Conservation (phyloP, 208 protist genomes). For the Trypanosoma mega region DNA sequence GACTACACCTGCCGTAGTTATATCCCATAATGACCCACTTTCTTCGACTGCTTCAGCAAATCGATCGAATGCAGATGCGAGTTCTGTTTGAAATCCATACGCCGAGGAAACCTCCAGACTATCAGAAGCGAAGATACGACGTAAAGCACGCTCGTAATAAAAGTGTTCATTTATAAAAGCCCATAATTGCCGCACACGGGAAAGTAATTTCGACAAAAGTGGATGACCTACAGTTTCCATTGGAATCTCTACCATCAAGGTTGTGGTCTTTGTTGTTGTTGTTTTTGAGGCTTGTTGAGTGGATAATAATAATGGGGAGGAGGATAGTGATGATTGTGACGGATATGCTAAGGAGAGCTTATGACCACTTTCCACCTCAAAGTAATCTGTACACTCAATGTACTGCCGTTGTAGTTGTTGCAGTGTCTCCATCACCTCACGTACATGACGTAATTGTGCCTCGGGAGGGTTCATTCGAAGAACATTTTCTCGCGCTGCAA, state of each 20-base stretch:
- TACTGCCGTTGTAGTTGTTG: conserved; percentile 48
- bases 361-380: conserved; percentile 31
- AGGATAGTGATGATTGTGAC: conserved; percentile 17
- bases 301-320: conserved; percentile 10
- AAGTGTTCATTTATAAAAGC: conserved; percentile 32
- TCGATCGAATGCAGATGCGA: conserved; percentile 48
- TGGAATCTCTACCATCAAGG: too few relatives aligned
- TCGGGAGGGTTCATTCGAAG: conserved; percentile 31
- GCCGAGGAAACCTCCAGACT: background rate
- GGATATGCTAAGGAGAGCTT: conserved; percentile 3
- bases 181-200: conserved; percentile 18
- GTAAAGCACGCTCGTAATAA: conserved; percentile 21
- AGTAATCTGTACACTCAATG: conserved; percentile 28
- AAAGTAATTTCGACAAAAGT: conserved; percentile 1
- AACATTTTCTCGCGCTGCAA: conserved; percentile 44
- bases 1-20: conserved; percentile 26
- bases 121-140: conserved; percentile 13
- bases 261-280: conserved; percentile 22
- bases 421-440: conserved; percentile 29
- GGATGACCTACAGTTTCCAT: too few relatives aligned
- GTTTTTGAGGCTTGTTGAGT: background rate
- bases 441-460: conserved; percentile 15
- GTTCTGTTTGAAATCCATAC: conserved; percentile 34
- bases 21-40: conserved; percentile 40
- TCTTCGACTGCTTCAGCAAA: conserved; percentile 3